Evolutionary conservation across 306 rosid species (phyloP).

Genomic region (Fragaria nilgerrensis): DNA sequence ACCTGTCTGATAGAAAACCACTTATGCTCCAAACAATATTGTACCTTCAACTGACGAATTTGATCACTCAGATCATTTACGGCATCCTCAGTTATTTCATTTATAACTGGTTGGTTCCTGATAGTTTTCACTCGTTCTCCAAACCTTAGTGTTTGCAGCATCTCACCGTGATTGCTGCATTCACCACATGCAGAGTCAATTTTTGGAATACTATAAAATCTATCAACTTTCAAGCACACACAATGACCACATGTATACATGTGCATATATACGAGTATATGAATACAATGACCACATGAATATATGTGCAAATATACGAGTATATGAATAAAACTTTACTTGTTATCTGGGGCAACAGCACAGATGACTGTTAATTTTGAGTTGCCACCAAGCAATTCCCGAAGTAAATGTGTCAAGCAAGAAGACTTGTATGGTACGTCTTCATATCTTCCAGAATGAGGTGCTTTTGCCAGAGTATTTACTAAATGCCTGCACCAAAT

Average conservation of each 20-base stretch:
- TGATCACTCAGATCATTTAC: conserved; percentile 88
- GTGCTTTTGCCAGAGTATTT: conserved; percentile 54
- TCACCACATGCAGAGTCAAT: conserved; percentile 28
- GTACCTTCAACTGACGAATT: conserved; percentile 88
- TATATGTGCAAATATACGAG: neutral
- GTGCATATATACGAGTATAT: neutral
- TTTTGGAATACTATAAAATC: no score
- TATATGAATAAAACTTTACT: conserved; percentile 18
- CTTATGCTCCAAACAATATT: conserved; percentile 6
- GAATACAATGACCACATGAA: neutral
- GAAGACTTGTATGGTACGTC: conserved; percentile 47
- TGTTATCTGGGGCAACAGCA: conserved; percentile 64
- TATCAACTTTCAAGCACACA: no score
- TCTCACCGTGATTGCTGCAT: conserved; percentile 65
- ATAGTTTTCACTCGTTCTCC: conserved; percentile 78
- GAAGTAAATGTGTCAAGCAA: conserved; percentile 71
- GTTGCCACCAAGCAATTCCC: conserved; percentile 88
- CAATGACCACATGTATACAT: no score
- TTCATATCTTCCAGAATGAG: conserved; percentile 45
- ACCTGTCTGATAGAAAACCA: conserved; percentile 16
- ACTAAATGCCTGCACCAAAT: conserved; percentile 61
- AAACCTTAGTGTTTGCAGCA: conserved; percentile 72
- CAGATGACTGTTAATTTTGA: conserved; percentile 82
- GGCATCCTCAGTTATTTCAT: conserved; percentile 83
- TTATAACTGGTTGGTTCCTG: conserved; percentile 73